Evolutionary conservation across 2,329 filamentous ascomycete species (phyloP).

Genomic region (Trichoderma pleuroti): DNA sequence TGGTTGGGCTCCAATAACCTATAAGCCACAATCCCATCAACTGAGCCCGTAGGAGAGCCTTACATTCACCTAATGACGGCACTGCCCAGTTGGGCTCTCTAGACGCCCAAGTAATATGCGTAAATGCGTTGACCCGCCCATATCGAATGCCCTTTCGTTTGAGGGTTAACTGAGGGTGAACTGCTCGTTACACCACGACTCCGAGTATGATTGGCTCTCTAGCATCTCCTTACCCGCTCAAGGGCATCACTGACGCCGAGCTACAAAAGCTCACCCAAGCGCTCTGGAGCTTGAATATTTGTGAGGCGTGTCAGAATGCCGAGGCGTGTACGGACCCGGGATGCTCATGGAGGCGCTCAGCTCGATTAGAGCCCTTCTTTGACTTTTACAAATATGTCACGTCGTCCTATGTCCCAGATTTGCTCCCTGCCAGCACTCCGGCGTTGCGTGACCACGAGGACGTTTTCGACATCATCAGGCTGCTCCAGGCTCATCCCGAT

Average conservation of each 20-base stretch:
- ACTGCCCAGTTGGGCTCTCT: background rate
- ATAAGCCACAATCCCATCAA: background rate
- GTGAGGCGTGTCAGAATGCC: background rate
- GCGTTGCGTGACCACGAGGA: background rate
- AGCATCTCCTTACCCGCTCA: background rate
- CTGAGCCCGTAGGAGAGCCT: background rate
- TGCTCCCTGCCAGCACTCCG: background rate
- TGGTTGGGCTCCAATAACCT: background rate
- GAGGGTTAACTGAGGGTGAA: background rate
- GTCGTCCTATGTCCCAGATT: background rate
- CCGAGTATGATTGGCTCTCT: background rate
- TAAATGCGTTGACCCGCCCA: background rate
- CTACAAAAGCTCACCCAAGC: background rate
- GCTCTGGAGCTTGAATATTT: background rate
- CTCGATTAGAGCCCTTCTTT: background rate
- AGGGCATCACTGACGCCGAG: background rate
- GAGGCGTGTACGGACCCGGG: background rate
- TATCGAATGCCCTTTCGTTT: background rate
- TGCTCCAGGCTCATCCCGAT: background rate
- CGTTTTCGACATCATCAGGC: background rate
- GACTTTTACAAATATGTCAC: background rate
- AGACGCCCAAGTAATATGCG: background rate
- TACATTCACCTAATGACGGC: background rate
- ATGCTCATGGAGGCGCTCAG: background rate
- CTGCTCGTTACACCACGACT: background rate